Conservation (phyloP, 1,139 yeast species). For the Candida buenavistaensis region DNA sequence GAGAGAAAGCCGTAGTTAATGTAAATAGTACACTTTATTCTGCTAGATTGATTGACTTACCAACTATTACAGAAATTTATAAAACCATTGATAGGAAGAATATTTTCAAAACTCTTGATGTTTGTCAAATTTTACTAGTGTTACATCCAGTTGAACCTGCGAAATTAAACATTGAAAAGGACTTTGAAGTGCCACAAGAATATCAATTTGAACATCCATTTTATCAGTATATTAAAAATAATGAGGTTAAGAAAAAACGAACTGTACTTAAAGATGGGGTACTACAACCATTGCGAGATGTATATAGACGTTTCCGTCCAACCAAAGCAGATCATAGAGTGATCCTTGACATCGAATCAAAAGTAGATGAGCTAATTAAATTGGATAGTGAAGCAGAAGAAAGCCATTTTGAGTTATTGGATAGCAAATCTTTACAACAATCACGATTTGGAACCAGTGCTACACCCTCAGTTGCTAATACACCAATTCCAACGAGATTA, state of each 20-base stretch:
- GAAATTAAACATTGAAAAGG: constrained; percentile 38
- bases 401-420: constrained; percentile 74
- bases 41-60: constrained; percentile 85
- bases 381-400: constrained; percentile 85
- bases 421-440: constrained; percentile 34
- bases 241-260: constrained; percentile 40
- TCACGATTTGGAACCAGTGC: constrained; percentile 20
- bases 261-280: constrained; percentile 75
- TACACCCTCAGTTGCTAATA: constrained; percentile 26
- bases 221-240: constrained; percentile 39
- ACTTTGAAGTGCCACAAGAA: constrained; percentile 42
- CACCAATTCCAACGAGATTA: constrained; percentile 13
- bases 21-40: constrained; percentile 63
- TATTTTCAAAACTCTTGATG: constrained; percentile 81
- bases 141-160: constrained; percentile 57
- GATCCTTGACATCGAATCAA: constrained; percentile 68
- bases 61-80: constrained; percentile 83
- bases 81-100: constrained; percentile 90
- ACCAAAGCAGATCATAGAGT: constrained; percentile 51
- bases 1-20: constrained; percentile 70
- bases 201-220: constrained; percentile 46
- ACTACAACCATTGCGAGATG: constrained; percentile 66
- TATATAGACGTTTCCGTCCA: constrained; percentile 50
- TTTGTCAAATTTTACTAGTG: constrained; percentile 83
- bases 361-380: constrained; percentile 73